These are phyloP conservation scores for Syzygium syzygioides DNA, from an alignment of 441 rosid genomes.

Conservation along the genomic window DNA sequence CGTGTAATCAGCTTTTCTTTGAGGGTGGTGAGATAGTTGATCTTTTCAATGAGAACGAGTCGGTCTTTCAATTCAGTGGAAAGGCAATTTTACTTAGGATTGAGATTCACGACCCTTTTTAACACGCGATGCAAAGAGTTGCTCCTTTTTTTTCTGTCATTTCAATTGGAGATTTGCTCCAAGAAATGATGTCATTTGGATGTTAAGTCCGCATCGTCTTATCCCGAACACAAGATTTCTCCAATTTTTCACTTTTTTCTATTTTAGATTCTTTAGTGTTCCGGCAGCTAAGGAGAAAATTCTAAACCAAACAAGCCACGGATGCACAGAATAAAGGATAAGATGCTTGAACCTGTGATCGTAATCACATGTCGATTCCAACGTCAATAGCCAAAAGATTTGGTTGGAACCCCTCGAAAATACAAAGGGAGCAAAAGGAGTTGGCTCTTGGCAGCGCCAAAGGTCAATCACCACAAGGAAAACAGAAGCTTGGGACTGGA, in stretches of 20 bases:
- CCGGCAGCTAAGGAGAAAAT: not conserved
- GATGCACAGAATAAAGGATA: not conserved
- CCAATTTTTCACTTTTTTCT: not conserved
- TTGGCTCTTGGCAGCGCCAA: not conserved
- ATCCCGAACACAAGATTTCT: too few species aligned
- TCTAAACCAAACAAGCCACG: not conserved
- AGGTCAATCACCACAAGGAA: not conserved
- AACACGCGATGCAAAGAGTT: not conserved
- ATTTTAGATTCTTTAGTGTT: not conserved
- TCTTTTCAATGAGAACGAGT: not conserved
- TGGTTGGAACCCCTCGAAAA: not conserved
- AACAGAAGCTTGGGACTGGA: not conserved
- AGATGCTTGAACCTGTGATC: not conserved
- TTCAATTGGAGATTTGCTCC: not conserved
- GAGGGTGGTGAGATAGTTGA: not conserved
- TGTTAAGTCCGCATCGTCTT: not conserved
- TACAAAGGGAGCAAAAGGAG: not conserved
- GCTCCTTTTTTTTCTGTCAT: rapidly evolving
- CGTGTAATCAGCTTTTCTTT: too few species aligned
- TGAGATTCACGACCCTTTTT: not conserved
- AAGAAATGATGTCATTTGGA: not conserved
- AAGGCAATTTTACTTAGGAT: not conserved
- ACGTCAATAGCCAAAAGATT: not conserved
- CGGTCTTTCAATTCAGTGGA: not conserved
- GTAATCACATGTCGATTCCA: not conserved